Conservation (phyloP, 164 flowering plant species). For the Piper betle region DNA sequence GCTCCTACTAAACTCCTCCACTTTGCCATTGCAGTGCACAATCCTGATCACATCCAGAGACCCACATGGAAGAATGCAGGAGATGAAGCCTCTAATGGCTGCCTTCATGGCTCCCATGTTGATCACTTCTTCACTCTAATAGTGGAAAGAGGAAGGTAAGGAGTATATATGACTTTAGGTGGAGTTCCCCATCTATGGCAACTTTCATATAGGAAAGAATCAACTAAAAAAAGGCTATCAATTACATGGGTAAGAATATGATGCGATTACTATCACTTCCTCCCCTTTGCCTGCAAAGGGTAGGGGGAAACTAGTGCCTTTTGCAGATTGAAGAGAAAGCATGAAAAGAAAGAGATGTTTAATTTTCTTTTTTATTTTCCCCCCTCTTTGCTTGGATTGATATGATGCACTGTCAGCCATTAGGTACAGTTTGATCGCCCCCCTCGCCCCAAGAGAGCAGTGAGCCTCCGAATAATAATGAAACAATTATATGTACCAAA, state of each 20-base stretch:
- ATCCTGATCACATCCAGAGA: slow-evolving; percentile 70
- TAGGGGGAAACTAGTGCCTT: background rate
- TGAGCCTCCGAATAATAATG: background rate
- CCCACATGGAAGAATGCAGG: slow-evolving; percentile 95
- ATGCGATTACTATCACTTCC: background rate
- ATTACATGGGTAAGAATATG: background rate
- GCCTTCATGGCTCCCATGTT: slow-evolving; percentile 34
- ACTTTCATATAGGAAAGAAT: background rate
- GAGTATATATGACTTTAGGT: too few species aligned
- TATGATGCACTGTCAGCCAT: background rate
- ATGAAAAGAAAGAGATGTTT: background rate
- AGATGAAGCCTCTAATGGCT: slow-evolving; percentile 64
- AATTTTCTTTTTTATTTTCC: too few species aligned
- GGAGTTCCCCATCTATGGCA: background rate
- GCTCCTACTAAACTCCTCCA: slow-evolving; percentile 61
- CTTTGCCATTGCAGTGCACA: slow-evolving; percentile 64
- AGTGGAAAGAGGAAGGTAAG: background rate
- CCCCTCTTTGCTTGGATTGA: background rate
- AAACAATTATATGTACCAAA: background rate
- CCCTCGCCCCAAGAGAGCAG: background rate
- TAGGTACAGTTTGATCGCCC: too few species aligned
- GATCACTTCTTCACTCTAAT: background rate
- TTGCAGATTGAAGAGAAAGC: background rate
- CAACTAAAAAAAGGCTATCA: background rate
- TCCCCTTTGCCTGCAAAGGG: background rate